A percentile compares a stretch with the other conserved stretches of the same genome.
Conservation (phyloP, 192 early-diverging fungal species). For the Geranomyces variabilis region DNA sequence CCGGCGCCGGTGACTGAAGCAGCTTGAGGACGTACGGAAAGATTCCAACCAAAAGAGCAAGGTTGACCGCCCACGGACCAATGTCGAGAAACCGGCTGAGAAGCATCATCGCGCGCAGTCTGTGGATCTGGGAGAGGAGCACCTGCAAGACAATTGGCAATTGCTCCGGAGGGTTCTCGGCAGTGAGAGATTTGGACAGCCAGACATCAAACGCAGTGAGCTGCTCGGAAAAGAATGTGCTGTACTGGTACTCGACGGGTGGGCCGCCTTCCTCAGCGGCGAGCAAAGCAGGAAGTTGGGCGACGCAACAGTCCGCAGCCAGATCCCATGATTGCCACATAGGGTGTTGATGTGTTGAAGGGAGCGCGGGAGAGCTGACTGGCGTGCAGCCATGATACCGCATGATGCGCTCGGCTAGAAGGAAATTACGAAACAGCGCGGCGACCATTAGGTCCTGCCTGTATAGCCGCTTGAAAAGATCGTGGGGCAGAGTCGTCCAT, state of each 20-base stretch:
- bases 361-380: slow-evolving; percentile 81
- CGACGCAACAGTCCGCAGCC: slow-evolving; percentile 89
- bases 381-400: slow-evolving; percentile 92
- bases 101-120: slow-evolving; percentile 87
- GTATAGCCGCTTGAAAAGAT: slow-evolving; percentile 89
- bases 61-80: slow-evolving; percentile 92
- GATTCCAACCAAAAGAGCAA: slow-evolving; percentile 92
- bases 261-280: slow-evolving; percentile 37
- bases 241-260: slow-evolving; percentile 69
- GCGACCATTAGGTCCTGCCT: slow-evolving; percentile 94
- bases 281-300: slow-evolving; percentile 85
- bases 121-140: slow-evolving; percentile 90
- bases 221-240: slow-evolving; percentile 95
- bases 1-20: slow-evolving; percentile 86
- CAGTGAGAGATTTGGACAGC: slow-evolving; percentile 82
- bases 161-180: slow-evolving; percentile 79
- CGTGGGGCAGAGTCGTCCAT: slow-evolving; percentile 88
- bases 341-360: slow-evolving; percentile 90
- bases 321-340: slow-evolving; percentile 97
- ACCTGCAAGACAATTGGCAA: slow-evolving; percentile 97
- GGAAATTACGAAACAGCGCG: slow-evolving; percentile 91
- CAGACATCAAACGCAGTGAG: slow-evolving; percentile 95
- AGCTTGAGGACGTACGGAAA: slow-evolving; percentile 97
- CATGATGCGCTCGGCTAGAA: slow-evolving; percentile 96
- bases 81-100: slow-evolving; percentile 90